Evolutionary conservation across 1,284 basidiomycete species (phyloP), one percentile per base, ranked within the genome.

Genomic region (Microbotryum scabiosae): DNA sequence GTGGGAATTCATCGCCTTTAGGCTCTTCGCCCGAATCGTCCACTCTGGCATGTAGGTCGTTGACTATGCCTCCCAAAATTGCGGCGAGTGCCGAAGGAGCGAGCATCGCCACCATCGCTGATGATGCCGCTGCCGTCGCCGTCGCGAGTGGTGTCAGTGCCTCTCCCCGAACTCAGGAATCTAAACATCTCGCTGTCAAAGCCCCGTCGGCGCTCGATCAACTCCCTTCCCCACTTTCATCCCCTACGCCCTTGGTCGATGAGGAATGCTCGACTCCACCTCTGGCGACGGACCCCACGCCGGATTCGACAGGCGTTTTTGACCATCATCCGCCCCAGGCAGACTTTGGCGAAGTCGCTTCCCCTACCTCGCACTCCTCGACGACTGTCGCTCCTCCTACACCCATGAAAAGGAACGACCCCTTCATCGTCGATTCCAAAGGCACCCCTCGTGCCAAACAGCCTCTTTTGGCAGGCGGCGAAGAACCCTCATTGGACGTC

Each of bases 161-260:
- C 36, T 41, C 36, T 41, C 36, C 36, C 12, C 36, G 12, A 41
- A 10, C 36, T 18, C 61, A 59, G 8, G 61, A 62, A 36, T 23
- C 16, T 32, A 10, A 61, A 28, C 60, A 61, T 23, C 60, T 61
- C 7, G 54, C 46, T 25, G 55, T 61, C 60, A 61, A 61, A 32
- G 44, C 57, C 8, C 60, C 60, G 0, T 32, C 50, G 9, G 9
- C n/a, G n/a, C 36, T 57, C n/a, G 55, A 53, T 5, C 51, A 53
- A 36, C 60, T 61, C 8, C 54, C 50, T 1, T 43, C 59, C 23
- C 54, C 59, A 1, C 20, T 51, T 20, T 54, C 53, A 1, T 52
- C 50, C 5, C 59, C 50, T 8, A 52, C 54, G 4, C 54, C 54
- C 5, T 18, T 49, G 36, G 30, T 18, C 4, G 43, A 28, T 4